Conservation (phyloP, 2,329 filamentous ascomycete genomes). For the Aspergillus eucalypticola region DNA sequence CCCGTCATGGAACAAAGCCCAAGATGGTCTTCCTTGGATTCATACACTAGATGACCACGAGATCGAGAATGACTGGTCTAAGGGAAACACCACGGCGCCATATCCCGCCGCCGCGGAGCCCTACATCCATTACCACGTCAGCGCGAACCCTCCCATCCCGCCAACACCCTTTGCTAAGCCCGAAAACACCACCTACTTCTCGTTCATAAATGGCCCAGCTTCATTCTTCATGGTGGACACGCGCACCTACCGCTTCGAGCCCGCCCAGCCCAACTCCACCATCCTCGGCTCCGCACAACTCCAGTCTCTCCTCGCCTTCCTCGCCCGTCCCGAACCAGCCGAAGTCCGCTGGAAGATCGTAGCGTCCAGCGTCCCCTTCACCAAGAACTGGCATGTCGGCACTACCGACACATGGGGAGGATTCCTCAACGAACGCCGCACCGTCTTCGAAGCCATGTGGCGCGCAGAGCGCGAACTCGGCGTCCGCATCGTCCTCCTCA, state of each 20-base stretch:
- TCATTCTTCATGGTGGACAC: slow-evolving; percentile 96
- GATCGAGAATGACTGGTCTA: slow-evolving; percentile 87
- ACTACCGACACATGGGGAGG: slow-evolving; percentile 91
- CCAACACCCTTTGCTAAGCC: slow-evolving; percentile 51
- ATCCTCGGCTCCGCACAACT: slow-evolving; percentile 85
- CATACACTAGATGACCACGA: slow-evolving; percentile 97
- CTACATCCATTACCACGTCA: slow-evolving; percentile 81
- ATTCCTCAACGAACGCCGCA: slow-evolving; percentile 76
- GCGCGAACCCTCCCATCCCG: slow-evolving; percentile 73
- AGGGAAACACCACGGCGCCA: slow-evolving; percentile 74
- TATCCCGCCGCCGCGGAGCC: slow-evolving; percentile 80
- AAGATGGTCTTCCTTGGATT: slow-evolving; percentile 84
- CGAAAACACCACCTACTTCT: slow-evolving; percentile 75
- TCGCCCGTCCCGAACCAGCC: slow-evolving; percentile 68
- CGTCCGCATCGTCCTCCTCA: slow-evolving; percentile 77
- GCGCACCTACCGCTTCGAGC: slow-evolving; percentile 72
- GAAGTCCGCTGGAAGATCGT: slow-evolving; percentile 94
- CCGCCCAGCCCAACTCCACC: slow-evolving; percentile 62
- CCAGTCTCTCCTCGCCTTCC: slow-evolving; percentile 74
- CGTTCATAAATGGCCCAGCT: slow-evolving; percentile 85
- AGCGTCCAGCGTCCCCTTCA: slow-evolving; percentile 88
- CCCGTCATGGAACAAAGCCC: slow-evolving; percentile 73
- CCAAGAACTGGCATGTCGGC: slow-evolving; percentile 94
- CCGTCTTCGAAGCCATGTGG: slow-evolving; percentile 90
- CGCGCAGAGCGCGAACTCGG: slow-evolving; percentile 70